phyloP scores from a whole-genome alignment of 164 flowering plant genomes.

The grape (Vitis vinifera) region ASM3070453v1 NC_081812.1:18905001-18905500 shows the following conservation, averaged over 20 bases:
- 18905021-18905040: too few species aligned
- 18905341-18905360: slow-evolving; percentile 93
- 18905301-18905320: slow-evolving; percentile 90
- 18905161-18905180: too few species aligned
- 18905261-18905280: slow-evolving; percentile 6
- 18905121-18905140: too few species aligned
- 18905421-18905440: slow-evolving; percentile 88
- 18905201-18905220: too few species aligned
- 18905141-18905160: too few species aligned
- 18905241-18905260: not conserved
- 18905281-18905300: slow-evolving; percentile 25
- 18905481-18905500: slow-evolving; percentile 4
- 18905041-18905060: too few species aligned
- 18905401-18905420: slow-evolving; percentile 96
- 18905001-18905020: too few species aligned
- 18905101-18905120: too few species aligned
- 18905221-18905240: too few species aligned
- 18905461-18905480: not conserved
- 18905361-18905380: slow-evolving; percentile 93
- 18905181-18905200: too few species aligned
- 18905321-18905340: slow-evolving; percentile 98
- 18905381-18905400: slow-evolving; percentile 99
- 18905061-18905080: too few species aligned
- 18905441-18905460: not conserved
- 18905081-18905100: too few species aligned